These are phyloP conservation scores for Talaromyces liani DNA, from an alignment of 495 filamentous ascomycete genomes.

Conservation along the genomic window DNA sequence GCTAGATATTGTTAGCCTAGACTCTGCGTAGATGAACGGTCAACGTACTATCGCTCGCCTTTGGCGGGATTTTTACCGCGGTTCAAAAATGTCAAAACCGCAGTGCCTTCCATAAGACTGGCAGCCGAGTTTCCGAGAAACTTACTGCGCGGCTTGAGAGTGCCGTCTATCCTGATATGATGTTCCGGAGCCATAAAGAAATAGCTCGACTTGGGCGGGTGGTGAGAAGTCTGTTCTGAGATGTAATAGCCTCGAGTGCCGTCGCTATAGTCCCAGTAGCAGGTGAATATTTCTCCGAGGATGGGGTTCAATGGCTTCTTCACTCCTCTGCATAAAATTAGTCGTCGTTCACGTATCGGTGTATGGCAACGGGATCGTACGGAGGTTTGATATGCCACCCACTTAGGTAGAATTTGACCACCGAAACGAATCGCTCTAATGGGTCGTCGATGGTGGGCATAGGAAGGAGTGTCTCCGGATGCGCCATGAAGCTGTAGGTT, in stretches of 20 bases:
- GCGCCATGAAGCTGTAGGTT: conserved; percentile 86
- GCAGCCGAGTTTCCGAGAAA: conserved; percentile 97
- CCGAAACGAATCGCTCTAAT: conserved; percentile 80
- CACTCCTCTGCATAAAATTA: conserved; percentile 61
- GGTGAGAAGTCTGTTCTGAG: conserved; percentile 91
- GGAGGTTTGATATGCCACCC: conserved; percentile 99
- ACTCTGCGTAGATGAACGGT: not conserved
- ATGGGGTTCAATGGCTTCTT: conserved; percentile 99
- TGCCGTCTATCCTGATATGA: conserved; percentile 90
- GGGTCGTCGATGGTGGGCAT: conserved; percentile 87
- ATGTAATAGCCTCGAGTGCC: conserved; percentile 88
- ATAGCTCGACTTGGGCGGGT: conserved; percentile 97
- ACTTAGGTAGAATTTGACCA: conserved; percentile 95
- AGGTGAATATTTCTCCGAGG: conserved; percentile 89
- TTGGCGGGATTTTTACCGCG: conserved; percentile 51
- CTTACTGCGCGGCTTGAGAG: conserved; percentile 90
- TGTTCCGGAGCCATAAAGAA: conserved; percentile 98
- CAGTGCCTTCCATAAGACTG: conserved; percentile 96
- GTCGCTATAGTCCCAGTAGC: conserved; percentile 92
- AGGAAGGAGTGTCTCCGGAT: conserved; percentile 88
- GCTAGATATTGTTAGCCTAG: conserved; percentile 32
- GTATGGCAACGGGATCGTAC: conserved; percentile 46
- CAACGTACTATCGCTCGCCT: conserved; percentile 80
- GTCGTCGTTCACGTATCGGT: conserved; percentile 1
- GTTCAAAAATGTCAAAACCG: conserved; percentile 78